phyloP scores from a whole-genome alignment of 2,329 filamentous ascomycete genomes.

The Aspergillus costaricaensis region DNA sequence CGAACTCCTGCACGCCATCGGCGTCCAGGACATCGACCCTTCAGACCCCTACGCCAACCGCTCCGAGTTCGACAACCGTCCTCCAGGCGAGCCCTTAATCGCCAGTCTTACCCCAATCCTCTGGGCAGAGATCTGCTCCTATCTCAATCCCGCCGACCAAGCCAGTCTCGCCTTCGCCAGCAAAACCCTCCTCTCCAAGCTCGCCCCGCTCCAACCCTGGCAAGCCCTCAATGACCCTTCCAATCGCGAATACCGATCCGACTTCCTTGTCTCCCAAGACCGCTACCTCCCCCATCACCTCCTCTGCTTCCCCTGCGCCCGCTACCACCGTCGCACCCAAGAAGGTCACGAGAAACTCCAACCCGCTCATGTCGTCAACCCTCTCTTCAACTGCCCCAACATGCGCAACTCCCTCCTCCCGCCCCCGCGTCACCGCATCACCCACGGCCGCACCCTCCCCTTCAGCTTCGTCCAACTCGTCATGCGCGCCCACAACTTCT shows the following conservation, averaged over 20 bases:
- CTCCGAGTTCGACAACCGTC: conserved; percentile 24
- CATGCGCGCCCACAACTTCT: conserved; percentile 52
- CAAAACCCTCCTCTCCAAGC: conserved; percentile 46
- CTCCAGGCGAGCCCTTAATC: conserved; percentile 46
- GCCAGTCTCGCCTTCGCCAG: conserved; percentile 54
- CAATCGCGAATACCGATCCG: conserved; percentile 49
- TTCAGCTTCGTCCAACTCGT: conserved; percentile 62
- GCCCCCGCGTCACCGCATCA: conserved; percentile 56
- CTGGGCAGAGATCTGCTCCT: conserved; percentile 49
- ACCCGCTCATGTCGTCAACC: conserved; percentile 57
- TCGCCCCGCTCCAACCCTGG: conserved; percentile 47
- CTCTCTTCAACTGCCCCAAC: conserved; percentile 59
- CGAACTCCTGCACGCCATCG: conserved; percentile 38
- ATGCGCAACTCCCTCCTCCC: conserved; percentile 50
- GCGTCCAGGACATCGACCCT: conserved; percentile 34
- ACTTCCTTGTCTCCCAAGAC: conserved; percentile 57
- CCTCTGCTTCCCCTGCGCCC: conserved; percentile 60
- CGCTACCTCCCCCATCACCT: conserved; percentile 56
- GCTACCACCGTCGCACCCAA: conserved; percentile 57
- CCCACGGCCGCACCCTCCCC: conserved; percentile 57
- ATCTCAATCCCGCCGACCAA: conserved; percentile 49
- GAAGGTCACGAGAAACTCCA: conserved; percentile 57
- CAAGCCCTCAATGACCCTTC: conserved; percentile 42
- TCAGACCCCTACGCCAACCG: conserved; percentile 16
- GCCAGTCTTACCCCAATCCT: conserved; percentile 48